phyloP scores from a whole-genome alignment of 1,284 basidiomycete species.

The Moesziomyces parantarcticus region DNA sequence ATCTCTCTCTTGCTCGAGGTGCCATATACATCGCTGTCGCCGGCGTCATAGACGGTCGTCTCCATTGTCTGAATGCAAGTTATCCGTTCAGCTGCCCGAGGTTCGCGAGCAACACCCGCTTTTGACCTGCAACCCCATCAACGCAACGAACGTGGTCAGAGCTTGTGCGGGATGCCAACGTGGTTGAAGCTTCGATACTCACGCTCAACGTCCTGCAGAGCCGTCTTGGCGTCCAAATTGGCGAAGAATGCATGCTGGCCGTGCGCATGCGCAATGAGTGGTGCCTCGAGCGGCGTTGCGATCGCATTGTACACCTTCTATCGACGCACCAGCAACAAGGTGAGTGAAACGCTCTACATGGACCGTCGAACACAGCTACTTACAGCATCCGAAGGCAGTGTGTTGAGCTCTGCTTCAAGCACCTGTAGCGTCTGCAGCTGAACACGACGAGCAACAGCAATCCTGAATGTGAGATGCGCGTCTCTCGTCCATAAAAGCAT shows the following conservation, averaged over 20 bases:
- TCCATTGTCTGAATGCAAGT: neutral
- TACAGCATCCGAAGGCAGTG: constrained; percentile 29
- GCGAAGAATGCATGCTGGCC: constrained; percentile 27
- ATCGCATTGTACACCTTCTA: constrained; percentile 42
- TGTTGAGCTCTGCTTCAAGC: constrained; percentile 33
- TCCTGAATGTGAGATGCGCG: no score
- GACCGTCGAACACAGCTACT: neutral
- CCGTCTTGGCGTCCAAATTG: constrained; percentile 26
- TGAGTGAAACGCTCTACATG: no score
- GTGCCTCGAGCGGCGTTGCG: constrained; percentile 17
- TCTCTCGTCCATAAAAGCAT: no score
- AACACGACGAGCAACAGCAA: no score
- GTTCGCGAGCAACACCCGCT: constrained; percentile 24
- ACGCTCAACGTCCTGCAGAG: constrained; percentile 34
- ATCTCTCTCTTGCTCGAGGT: no score
- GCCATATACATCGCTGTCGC: no score
- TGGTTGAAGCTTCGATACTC: neutral
- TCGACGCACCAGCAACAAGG: neutral
- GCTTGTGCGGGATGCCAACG: neutral
- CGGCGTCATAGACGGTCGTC: no score
- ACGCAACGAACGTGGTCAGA: neutral
- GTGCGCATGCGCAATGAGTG: constrained; percentile 35
- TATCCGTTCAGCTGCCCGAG: constrained; percentile 14
- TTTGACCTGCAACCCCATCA: constrained; percentile 9
- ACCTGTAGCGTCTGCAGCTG: constrained; percentile 39